phyloP scores from a whole-genome alignment of 2,329 filamentous ascomycete species.

The Mycosphaerelloides madeirae region DNA sequence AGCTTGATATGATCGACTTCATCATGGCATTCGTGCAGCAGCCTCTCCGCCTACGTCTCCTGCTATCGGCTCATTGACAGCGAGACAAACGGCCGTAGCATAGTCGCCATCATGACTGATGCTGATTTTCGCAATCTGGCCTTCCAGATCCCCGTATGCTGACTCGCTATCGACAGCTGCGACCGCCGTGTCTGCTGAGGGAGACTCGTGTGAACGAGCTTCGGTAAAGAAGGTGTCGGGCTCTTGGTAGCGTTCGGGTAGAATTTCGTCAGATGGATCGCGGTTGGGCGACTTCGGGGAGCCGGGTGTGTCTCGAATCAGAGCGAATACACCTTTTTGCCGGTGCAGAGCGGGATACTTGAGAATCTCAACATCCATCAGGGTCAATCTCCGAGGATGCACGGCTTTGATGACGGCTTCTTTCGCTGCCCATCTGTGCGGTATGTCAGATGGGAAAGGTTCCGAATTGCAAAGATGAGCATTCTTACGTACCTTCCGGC shows the following conservation, averaged over 20 bases:
- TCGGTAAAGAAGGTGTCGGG: no score
- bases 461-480: neutral
- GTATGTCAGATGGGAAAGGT: neutral
- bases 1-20: no score
- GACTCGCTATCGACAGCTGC: neutral
- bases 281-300: neutral
- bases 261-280: no score
- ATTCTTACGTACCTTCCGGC: slow-evolving; percentile 21
- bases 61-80: slow-evolving; percentile 29
- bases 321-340: slow-evolving; percentile 70
- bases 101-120: slow-evolving; percentile 88
- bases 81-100: slow-evolving; percentile 65
- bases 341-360: slow-evolving; percentile 38
- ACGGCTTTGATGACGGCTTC: slow-evolving; percentile 47
- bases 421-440: slow-evolving; percentile 45
- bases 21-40: slow-evolving; percentile 18
- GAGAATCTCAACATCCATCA: slow-evolving; percentile 39
- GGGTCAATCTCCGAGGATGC: slow-evolving; percentile 25
- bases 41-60: slow-evolving; percentile 30
- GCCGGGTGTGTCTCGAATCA: slow-evolving; percentile 12
- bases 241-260: no score
- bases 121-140: slow-evolving; percentile 63
- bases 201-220: no score
- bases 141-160: slow-evolving; percentile 15
- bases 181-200: no score